These are phyloP conservation scores for Coemansia sp. DNA, from an alignment of 192 early-diverging fungal species.

Conservation along the genomic window DNA sequence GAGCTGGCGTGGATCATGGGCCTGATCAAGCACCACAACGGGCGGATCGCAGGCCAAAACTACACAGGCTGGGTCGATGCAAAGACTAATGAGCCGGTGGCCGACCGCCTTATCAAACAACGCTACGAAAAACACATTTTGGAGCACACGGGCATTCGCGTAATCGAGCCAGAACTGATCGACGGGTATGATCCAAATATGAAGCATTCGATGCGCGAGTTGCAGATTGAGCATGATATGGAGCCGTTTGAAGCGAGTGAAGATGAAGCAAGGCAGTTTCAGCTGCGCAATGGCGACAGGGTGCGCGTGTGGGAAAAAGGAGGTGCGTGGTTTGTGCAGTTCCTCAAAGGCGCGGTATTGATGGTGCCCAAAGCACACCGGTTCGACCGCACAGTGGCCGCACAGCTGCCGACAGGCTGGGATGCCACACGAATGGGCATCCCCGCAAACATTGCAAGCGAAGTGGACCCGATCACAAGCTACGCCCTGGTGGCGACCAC, in stretches of 20 bases:
- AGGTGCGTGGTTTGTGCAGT: conserved; percentile 63
- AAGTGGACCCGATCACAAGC: conserved; percentile 89
- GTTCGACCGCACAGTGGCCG: conserved; percentile 85
- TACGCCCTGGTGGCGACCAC: conserved; percentile 88
- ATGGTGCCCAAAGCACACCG: conserved; percentile 91
- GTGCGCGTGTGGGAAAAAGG: conserved; percentile 55
- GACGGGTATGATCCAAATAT: conserved; percentile 87
- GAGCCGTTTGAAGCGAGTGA: conserved; percentile 82
- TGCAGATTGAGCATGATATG: conserved; percentile 85
- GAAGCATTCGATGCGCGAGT: conserved; percentile 84
- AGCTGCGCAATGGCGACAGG: conserved; percentile 76
- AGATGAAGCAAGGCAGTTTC: conserved; percentile 87
- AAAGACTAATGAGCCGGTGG: conserved; percentile 78
- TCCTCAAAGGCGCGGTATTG: conserved; percentile 85
- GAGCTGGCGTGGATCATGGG: conserved; percentile 99
- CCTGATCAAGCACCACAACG: conserved; percentile 84
- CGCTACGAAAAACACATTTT: conserved; percentile 90
- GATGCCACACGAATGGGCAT: conserved; percentile 87
- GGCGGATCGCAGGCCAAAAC: conserved; percentile 59
- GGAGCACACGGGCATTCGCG: conserved; percentile 88
- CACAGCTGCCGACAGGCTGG: conserved; percentile 94
- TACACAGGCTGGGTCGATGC: conserved; percentile 95
- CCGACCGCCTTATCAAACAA: conserved; percentile 80
- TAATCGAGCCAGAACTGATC: conserved; percentile 87
- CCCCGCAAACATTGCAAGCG: conserved; percentile 82